Evolutionary conservation across 2,329 filamentous ascomycete species (phyloP), one percentile per base, ranked within the genome.

Genomic region (Anthostomella pinea): DNA sequence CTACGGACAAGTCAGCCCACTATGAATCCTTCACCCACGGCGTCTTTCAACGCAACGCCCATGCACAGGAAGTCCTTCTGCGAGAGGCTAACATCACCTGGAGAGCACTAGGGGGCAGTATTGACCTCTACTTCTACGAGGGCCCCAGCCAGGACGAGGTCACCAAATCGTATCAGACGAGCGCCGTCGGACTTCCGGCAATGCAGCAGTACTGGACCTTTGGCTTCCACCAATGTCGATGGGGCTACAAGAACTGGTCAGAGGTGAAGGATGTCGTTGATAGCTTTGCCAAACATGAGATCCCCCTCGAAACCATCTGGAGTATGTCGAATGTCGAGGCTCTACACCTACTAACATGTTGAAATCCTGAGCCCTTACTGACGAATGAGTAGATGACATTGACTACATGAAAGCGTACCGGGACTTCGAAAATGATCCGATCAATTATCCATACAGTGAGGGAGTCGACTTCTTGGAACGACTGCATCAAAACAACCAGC

Each of bases 191-290:
- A 0, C 65, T 86, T 5, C 86, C 87, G 1, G 81, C 81, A 0
- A 81, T 91, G 78, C 83, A 90, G 55, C 81, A 85, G 48, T 93
- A 93, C 64, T 91, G 79, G 71, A 79, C 82, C 0, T 79, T 94
- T 42, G 88, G 88, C 1, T 91, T 75, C 56, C 87, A 94, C 48
- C 87, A 94, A 57, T 91, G 86, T 51, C 75, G 85, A 41, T 93
- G 87, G 81, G 87, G 87, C 1, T 93, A 93, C 57, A 66, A 73
- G 24, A 87, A 86, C 51, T 88, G 83, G 79, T 75, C 77, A 1
- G 70, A 78, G 18, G 55, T 87, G 3, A 73, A 83, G 45, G 75
- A 79, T 32, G 81, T 87, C 1, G 73, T 87, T 5, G 74, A 77
- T 41, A 81, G 78, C 57, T 87, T 86, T 61, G 75, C 72, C 22